Percentiles rank a stretch among this genome's conserved stretches.
phyloP scores from a whole-genome alignment of 2,329 filamentous ascomycete species.

The Sporothrix pallida region DNA sequence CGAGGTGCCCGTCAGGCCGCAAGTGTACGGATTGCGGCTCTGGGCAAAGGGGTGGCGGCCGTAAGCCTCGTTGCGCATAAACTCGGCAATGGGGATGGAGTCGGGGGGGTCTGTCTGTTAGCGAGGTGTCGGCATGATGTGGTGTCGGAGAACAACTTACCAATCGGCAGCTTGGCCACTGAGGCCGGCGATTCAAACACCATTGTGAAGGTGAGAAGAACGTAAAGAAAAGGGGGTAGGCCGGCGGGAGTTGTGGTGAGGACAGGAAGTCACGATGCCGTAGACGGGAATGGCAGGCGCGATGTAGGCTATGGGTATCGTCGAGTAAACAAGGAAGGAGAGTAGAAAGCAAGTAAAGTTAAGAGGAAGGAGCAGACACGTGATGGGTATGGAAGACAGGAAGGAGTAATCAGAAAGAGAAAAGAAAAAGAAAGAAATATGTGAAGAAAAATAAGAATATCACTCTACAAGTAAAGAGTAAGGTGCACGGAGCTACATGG shows the following conservation, averaged over 20 bases:
- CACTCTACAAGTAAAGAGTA: neutral
- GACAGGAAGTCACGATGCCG: neutral
- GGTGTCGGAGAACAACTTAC: constrained; percentile 44
- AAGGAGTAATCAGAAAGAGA: neutral
- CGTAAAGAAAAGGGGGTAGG: neutral
- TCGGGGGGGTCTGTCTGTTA: constrained; percentile 66
- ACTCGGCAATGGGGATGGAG: constrained; percentile 74
- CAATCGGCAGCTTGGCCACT: constrained; percentile 63
- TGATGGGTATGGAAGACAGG: neutral
- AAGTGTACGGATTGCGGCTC: constrained; percentile 50
- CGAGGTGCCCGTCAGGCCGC: constrained; percentile 39
- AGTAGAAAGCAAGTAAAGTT: neutral
- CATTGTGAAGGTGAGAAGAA: constrained; percentile 44
- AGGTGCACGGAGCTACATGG: neutral
- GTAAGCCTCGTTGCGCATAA: constrained; percentile 75
- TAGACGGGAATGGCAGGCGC: neutral
- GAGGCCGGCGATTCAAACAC: constrained; percentile 67
- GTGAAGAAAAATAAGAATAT: neutral
- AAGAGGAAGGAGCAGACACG: neutral
- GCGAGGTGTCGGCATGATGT: constrained; percentile 24
- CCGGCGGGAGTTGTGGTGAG: neutral
- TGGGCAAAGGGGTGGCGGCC: constrained; percentile 68
- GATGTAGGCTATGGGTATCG: neutral
- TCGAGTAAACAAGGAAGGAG: neutral
- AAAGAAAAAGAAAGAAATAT: neutral